Evolutionary conservation across 495 filamentous ascomycete genomes (phyloP).

Genomic region (Penicillium longicatenatum): DNA sequence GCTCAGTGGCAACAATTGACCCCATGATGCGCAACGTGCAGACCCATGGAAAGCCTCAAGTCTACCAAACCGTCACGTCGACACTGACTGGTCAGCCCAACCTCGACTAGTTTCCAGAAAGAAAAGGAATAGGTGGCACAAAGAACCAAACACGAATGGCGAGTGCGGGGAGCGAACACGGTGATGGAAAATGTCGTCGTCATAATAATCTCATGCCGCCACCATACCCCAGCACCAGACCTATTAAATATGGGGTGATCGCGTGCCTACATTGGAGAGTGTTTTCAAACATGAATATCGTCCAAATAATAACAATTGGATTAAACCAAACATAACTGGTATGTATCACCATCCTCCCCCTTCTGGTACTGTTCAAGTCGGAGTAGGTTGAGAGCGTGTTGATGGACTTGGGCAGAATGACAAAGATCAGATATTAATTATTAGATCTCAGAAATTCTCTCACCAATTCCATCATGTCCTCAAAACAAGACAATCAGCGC

Average conservation of each 20-base stretch:
- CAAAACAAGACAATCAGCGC: not conserved
- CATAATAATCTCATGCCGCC: conserved; percentile 27
- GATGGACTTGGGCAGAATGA: not conserved
- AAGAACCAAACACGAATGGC: conserved; percentile 9
- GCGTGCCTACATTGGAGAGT: not conserved
- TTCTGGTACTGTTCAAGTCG: not conserved
- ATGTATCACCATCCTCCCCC: not conserved
- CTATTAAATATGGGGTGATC: conserved; percentile 1
- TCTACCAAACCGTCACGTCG: not conserved
- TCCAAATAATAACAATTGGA: not conserved
- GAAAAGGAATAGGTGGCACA: conserved; percentile 19
- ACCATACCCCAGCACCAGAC: conserved; percentile 22
- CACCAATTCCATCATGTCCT: not conserved
- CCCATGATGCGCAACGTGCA: conserved; percentile 1
- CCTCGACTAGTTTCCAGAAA: conserved; percentile 9
- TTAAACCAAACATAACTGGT: not conserved
- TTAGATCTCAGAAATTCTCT: not conserved
- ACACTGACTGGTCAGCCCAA: conserved; percentile 13
- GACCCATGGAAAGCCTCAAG: conserved; percentile 3
- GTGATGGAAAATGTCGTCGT: conserved; percentile 30
- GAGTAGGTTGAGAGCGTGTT: not conserved
- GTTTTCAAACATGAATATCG: not conserved
- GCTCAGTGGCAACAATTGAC: conserved; percentile 10
- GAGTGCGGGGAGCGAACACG: conserved; percentile 20
- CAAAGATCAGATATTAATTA: not conserved